Base-by-base conservation (phyloP, 495 filamentous ascomycete species). In the Penicillium salamii region DNA sequence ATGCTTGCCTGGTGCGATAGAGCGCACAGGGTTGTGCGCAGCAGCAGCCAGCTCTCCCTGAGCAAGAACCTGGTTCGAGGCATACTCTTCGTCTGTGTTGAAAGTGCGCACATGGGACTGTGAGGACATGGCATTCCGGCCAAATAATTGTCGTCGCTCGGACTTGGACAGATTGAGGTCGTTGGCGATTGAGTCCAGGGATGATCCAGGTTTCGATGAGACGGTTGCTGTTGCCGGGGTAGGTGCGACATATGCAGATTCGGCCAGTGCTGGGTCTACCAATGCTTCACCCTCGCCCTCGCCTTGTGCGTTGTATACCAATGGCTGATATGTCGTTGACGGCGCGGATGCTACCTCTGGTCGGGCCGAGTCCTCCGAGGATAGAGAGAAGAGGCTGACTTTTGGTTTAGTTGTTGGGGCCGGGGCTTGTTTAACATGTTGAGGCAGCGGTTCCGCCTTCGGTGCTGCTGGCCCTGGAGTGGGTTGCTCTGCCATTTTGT, bases 1-100 rank as follows among this genome's bases (percentile, higher is more conserved):
- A 65, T 95, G 89, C 69, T 96, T 95, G 40, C 89, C 91, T 1
- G 89, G 83, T n/a, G 86, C 84, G 61, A 97, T 88, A 5, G 87
- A 72, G 49, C 88, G 82, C 18, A 97, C 85, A 2, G 90, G 88
- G 52, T 91, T 90, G 60, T 92, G 89, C 48, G 82, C 81, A 11
- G 79, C 65, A 12, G 84, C 81, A 3, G 90, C 83, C 26, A 93
- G 67, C 19, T 76, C 68, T 11, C 72, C 68, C 34, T 66, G 57
- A 7, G 62, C 54, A 45, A 68, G 33, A 40, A 71, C 72, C 66
- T 92, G 85, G 66, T 97, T 97, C 46, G 84, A 78, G 13, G 76
- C 81, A 70, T 97, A 97, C 67, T 97, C 91, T 42, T 69, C 64
- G 63, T 90, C 89, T 32, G 87, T 92, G 68, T 91, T 87, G 82